These are phyloP conservation scores for Neofusicoccum ribis DNA, from an alignment of 2,329 filamentous ascomycete genomes.

Conservation along the genomic window DNA sequence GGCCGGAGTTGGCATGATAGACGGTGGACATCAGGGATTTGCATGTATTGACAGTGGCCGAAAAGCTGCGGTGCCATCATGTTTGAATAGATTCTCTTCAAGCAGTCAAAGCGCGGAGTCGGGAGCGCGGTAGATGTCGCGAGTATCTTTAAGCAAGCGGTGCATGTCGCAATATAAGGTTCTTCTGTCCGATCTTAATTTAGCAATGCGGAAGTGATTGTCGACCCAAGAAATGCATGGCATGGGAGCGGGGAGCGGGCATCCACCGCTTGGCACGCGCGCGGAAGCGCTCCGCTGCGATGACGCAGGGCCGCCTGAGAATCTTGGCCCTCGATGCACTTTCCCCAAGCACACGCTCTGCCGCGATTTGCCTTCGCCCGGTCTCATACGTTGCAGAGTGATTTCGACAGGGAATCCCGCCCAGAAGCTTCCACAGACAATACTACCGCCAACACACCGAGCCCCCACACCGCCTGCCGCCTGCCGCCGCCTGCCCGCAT, in stretches of 20 bases:
- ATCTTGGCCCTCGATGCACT: neutral
- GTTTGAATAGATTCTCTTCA: slow-evolving; percentile 13
- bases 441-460: neutral
- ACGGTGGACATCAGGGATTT: slow-evolving; percentile 5
- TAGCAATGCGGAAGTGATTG: neutral
- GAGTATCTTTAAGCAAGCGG: neutral
- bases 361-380: neutral
- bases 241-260: neutral
- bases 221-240: neutral
- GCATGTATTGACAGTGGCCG: neutral
- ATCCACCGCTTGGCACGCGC: neutral
- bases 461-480: neutral
- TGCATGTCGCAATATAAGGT: slow-evolving; percentile 8
- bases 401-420: neutral
- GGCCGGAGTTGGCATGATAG: slow-evolving; percentile 1
- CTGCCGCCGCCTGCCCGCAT: neutral
- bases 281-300: slow-evolving; percentile 3
- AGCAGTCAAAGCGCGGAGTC: slow-evolving; percentile 2
- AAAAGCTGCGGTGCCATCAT: neutral
- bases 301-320: neutral
- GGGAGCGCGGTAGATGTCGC: slow-evolving; percentile 6
- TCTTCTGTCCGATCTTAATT: neutral
- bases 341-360: neutral
- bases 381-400: neutral
- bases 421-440: neutral